These are phyloP conservation scores for Laguncularia racemosa DNA, from an alignment of 345 rosid genomes.

Conservation along the genomic window DNA sequence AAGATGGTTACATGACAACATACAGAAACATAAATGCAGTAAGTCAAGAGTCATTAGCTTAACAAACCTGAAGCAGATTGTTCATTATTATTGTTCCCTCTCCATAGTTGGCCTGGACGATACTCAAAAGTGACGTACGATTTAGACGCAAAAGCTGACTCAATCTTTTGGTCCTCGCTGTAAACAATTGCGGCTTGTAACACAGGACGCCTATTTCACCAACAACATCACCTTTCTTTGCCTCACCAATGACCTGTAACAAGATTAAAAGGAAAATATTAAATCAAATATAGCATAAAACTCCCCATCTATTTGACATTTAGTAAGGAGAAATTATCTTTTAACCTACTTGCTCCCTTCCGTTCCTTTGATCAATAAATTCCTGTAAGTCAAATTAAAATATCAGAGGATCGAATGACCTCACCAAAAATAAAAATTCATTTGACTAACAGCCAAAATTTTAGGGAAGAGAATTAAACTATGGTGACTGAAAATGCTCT, in stretches of 20 bases:
- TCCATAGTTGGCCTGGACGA: constrained; percentile 78
- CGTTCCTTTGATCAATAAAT: constrained; percentile 39
- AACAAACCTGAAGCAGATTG: constrained; percentile 77
- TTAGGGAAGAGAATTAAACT: no score
- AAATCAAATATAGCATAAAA: no score
- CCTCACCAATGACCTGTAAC: constrained; percentile 57
- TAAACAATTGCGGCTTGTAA: constrained; percentile 84
- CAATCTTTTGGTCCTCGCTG: constrained; percentile 74
- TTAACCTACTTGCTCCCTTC: constrained; percentile 57
- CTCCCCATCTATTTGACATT: no score
- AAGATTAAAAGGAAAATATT: neutral
- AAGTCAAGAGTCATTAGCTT: neutral
- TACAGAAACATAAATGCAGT: neutral
- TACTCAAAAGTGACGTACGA: constrained; percentile 59
- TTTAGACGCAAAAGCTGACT: constrained; percentile 84
- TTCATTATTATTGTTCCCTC: constrained; percentile 87
- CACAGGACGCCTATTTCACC: constrained; percentile 86
- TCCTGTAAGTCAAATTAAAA: constrained; percentile 38
- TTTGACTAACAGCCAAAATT: neutral
- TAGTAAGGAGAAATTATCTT: no score
- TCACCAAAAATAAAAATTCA: neutral
- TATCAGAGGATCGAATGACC: constrained; percentile 6
- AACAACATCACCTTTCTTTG: constrained; percentile 54
- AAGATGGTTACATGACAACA: neutral
- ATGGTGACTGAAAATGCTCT: no score